Evolutionary conservation across 441 rosid genomes (phyloP).

Genomic region (Populus hybrid): DNA sequence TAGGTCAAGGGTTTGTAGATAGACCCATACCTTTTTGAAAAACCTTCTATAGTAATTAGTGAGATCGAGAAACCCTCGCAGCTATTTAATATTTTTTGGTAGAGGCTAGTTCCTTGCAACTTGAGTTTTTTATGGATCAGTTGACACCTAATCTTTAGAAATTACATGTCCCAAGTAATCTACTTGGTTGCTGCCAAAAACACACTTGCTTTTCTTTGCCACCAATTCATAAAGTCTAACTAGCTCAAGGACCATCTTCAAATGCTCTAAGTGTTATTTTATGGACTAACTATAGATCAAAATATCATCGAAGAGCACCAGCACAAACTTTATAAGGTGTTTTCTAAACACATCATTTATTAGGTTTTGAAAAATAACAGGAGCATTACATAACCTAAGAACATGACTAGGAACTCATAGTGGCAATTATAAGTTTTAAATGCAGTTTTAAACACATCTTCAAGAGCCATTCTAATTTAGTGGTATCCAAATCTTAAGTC

Average conservation of each 20-base stretch:
- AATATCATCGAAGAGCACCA: neutral
- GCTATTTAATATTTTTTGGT: neutral
- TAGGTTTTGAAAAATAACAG: neutral
- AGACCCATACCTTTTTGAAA: neutral
- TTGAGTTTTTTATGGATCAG: neutral
- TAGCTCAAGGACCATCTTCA: neutral
- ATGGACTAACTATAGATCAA: neutral
- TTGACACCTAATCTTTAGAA: neutral
- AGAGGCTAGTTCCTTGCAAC: neutral
- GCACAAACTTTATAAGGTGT: neutral
- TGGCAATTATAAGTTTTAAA: too few relatives aligned
- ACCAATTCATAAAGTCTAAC: neutral
- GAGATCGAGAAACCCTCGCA: neutral
- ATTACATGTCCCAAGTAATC: slow-evolving; percentile 3
- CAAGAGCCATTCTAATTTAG: neutral
- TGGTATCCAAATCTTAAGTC: neutral
- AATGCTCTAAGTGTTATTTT: neutral
- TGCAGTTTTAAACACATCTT: neutral
- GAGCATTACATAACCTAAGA: neutral
- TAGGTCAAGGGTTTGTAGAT: neutral
- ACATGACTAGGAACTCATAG: too few relatives aligned
- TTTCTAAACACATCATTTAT: neutral
- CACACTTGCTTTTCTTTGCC: neutral
- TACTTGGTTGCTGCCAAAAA: neutral
- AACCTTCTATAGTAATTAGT: neutral